Conservation (phyloP, 1,139 yeast species). For the Candida glucosophila region DNA sequence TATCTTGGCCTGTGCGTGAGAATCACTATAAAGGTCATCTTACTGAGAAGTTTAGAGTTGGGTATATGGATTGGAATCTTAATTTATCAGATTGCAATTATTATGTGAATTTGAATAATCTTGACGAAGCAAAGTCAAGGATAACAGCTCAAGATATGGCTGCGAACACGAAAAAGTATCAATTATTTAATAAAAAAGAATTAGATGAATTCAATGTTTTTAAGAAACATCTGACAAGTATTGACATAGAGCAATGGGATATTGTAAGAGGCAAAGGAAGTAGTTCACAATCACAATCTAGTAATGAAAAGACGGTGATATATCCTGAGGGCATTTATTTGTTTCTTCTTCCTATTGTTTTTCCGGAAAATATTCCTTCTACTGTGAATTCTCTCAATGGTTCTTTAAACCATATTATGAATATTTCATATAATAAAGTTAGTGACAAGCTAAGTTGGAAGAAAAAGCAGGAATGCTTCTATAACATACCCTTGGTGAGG, state of each 20-base stretch:
- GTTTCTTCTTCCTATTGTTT: conserved; percentile 61
- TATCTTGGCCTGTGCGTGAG: conserved; percentile 51
- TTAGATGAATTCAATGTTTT: neutral
- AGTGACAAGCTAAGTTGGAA: conserved; percentile 31
- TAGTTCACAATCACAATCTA: too few relatives aligned
- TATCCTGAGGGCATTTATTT: conserved; percentile 73
- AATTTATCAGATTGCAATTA: conserved; percentile 37
- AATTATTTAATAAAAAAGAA: conserved; percentile 8
- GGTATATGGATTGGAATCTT: conserved; percentile 40
- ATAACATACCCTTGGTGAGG: conserved; percentile 50
- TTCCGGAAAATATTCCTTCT: conserved; percentile 70
- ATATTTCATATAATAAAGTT: conserved; percentile 21
- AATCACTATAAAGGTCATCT: conserved; percentile 33
- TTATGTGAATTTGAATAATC: conserved; percentile 31
- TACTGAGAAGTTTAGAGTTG: conserved; percentile 43
- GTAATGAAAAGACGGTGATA: conserved; percentile 8
- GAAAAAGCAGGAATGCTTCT: conserved; percentile 19
- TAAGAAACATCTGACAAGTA: neutral
- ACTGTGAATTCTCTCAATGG: conserved; percentile 53
- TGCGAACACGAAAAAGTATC: conserved; percentile 27
- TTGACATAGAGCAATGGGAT: neutral
- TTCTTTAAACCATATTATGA: conserved; percentile 27
- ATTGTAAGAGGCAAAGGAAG: too few relatives aligned
- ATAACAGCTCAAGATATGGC: conserved; percentile 29
- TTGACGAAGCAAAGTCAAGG: conserved; percentile 24